Evolutionary conservation across 441 rosid species (phyloP), one percentile per base, ranked within the genome.

Genomic region (Populus trichocarpa): DNA sequence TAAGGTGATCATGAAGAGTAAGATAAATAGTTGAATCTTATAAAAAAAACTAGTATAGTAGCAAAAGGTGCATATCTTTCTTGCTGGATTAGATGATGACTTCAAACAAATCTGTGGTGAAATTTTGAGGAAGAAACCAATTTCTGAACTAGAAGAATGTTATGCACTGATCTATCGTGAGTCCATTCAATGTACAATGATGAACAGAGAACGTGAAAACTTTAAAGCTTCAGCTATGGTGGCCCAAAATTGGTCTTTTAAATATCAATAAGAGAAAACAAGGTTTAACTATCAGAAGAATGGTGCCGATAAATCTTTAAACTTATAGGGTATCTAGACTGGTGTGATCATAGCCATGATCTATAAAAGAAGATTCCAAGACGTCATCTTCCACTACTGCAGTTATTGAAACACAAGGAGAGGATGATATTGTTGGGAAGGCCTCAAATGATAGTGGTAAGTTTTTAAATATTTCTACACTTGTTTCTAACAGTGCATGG

Each of bases 121-220:
- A 38, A 38, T 38, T 38, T 9, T 9, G 3, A 38, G 42, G 3
- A 38, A 9, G 12, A 0, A 38, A 38, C 12, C 42, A 38, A 9
- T 38, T 38, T 3, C 2, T 38, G 3, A 38, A 38, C 12, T 9
- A 38, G 42, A 38, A 38, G 12, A 38, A 9, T 38, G 42, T 0
- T 8, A 8, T 0, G 0, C 12, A 0, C 42, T 2, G 2, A 38
- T 38, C 11, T 0, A 0, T 0, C 0, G 42, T 38, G 42, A 38
- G 11, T 38, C 12, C 12, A 38, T 38, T 38, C 42, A 9, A 38
- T 2, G 0, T 9, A 38, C 3, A 2, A 2, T 38, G 42, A 38
- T 38, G 42, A 38, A 38, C 3, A 0, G 12, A 38, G 12, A 38
- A 38, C 38, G 0, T 9, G 3, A 11, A 38, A 38, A 2, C 42